phyloP scores from a whole-genome alignment of 129 eudicot species.

The Ambrosia artemisiifolia region DNA sequence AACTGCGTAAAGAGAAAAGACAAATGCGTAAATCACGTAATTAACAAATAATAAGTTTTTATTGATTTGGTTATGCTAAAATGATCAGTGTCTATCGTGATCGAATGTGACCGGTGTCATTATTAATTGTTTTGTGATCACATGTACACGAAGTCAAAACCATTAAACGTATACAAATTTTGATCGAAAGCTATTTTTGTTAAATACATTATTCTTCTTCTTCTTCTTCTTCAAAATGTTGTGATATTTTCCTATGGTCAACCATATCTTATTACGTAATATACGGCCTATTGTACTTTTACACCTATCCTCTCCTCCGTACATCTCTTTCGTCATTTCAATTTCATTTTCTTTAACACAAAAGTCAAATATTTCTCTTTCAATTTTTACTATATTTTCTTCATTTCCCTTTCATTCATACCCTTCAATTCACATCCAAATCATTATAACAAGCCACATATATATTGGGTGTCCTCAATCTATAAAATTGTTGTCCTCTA shows the following conservation, averaged over 20 bases:
- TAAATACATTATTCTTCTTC: not conserved
- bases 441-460: not conserved
- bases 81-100: too few relatives aligned
- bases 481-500: slow-evolving; percentile 5
- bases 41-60: too few relatives aligned
- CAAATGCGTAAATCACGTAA: too few relatives aligned
- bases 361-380: slow-evolving; percentile 35
- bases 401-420: slow-evolving; percentile 9
- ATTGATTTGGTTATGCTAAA: too few relatives aligned
- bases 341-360: slow-evolving; percentile 21
- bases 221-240: too few relatives aligned
- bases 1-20: too few relatives aligned
- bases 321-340: slow-evolving; percentile 24
- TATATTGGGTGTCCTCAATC: not conserved
- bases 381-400: slow-evolving; percentile 22
- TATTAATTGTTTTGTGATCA: not conserved
- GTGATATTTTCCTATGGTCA: slow-evolving; percentile 9
- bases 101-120: not conserved
- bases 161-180: not conserved
- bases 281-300: slow-evolving; percentile 36
- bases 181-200: not conserved
- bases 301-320: slow-evolving; percentile 36
- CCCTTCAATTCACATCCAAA: slow-evolving; percentile 24
- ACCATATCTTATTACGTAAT: slow-evolving; percentile 26
- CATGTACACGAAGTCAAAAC: not conserved